Evolutionary conservation across 1,139 yeast species (phyloP).

Genomic region (Yarrowia galli): DNA sequence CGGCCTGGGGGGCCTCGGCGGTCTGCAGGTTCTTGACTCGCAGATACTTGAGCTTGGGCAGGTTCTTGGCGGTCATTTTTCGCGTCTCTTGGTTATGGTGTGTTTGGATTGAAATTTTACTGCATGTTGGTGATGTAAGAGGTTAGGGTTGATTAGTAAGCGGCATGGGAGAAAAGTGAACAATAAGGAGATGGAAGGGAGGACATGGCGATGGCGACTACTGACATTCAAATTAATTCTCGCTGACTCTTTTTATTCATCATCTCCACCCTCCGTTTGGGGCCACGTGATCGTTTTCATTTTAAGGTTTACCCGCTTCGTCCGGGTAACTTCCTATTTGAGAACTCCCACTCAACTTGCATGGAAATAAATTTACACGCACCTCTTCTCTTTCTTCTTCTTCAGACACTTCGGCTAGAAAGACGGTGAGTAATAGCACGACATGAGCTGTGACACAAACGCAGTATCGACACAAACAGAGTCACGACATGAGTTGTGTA

Average conservation of each 20-base stretch:
- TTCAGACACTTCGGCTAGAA: conserved; percentile 42
- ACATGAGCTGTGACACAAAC: too few species aligned
- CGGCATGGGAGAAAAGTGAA: neutral
- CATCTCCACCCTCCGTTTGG: neutral
- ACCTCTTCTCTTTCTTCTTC: conserved; percentile 31
- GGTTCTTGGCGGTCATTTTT: conserved; percentile 30
- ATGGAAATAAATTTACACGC: conserved; percentile 31
- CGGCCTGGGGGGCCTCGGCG: conserved; percentile 30
- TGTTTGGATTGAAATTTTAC: conserved; percentile 12
- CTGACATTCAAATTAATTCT: too few species aligned
- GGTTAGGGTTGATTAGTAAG: conserved; percentile 33
- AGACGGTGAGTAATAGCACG: conserved; percentile 43
- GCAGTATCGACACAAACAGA: neutral
- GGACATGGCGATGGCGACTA: too few species aligned
- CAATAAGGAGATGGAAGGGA: too few species aligned
- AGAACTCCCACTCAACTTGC: conserved; percentile 31
- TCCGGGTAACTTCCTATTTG: conserved; percentile 36
- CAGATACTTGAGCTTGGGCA: conserved; percentile 39
- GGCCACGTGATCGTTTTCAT: conserved; percentile 4
- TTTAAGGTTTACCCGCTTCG: neutral
- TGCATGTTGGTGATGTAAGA: conserved; percentile 7
- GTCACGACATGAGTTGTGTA: too few species aligned
- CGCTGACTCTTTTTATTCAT: too few species aligned
- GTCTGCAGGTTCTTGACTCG: conserved; percentile 18
- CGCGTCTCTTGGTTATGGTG: neutral